A percentile compares a stretch with the other conserved stretches of the same genome.
These are phyloP conservation scores for Groenewaldozyma sp. DNA, from an alignment of 1,139 yeast species.

Conservation along the genomic window DNA sequence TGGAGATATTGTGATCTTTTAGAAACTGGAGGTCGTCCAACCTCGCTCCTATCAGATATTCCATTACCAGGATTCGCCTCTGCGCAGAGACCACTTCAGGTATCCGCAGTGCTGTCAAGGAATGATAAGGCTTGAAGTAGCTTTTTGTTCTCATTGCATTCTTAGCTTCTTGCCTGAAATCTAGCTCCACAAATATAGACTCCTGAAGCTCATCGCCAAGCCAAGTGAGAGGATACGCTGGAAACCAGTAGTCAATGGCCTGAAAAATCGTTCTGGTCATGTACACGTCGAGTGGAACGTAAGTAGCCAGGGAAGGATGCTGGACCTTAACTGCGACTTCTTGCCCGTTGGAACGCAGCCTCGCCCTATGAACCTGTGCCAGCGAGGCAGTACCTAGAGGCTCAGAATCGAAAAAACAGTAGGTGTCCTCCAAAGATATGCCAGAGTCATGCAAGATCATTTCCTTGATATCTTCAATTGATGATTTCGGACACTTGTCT, in stretches of 20 bases:
- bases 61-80: slow-evolving; percentile 77
- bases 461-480: slow-evolving; percentile 53
- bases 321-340: slow-evolving; percentile 91
- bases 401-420: slow-evolving; percentile 52
- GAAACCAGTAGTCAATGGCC: slow-evolving; percentile 69
- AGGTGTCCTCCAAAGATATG: slow-evolving; percentile 50
- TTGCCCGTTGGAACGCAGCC: slow-evolving; percentile 48
- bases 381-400: slow-evolving; percentile 95
- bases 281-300: slow-evolving; percentile 81
- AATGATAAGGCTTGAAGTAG: slow-evolving; percentile 50
- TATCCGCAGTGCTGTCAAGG: slow-evolving; percentile 64
- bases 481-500: slow-evolving; percentile 79
- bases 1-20: slow-evolving; percentile 51
- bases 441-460: slow-evolving; percentile 67
- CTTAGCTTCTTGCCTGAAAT: slow-evolving; percentile 76
- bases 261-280: slow-evolving; percentile 70
- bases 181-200: slow-evolving; percentile 80
- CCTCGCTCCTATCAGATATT: slow-evolving; percentile 69
- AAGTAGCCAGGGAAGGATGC: slow-evolving; percentile 80
- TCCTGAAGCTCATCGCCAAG: slow-evolving; percentile 81
- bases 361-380: slow-evolving; percentile 90
- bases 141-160: slow-evolving; percentile 63
- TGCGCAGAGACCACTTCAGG: slow-evolving; percentile 65
- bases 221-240: slow-evolving; percentile 92
- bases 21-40: slow-evolving; percentile 67